These are phyloP conservation scores for Fusarium mexicanum DNA, from an alignment of 2,329 filamentous ascomycete genomes.

Conservation along the genomic window DNA sequence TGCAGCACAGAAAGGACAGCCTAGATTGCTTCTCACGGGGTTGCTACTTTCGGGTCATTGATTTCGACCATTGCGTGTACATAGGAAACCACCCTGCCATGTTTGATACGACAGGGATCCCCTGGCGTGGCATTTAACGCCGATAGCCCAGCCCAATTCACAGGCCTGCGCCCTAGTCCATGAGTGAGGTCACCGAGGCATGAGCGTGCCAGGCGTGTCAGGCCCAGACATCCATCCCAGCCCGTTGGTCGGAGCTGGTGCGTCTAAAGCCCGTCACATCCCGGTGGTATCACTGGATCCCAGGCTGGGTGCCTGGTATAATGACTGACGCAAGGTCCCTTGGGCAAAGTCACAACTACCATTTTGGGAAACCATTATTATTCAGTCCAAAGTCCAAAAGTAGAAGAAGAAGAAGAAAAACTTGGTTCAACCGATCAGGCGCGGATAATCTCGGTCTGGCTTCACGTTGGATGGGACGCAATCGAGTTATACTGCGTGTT, in stretches of 20 bases:
- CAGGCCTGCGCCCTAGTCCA: constrained; percentile 2
- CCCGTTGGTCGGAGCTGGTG: constrained; percentile 33
- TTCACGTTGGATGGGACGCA: background rate
- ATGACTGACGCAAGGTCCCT: background rate
- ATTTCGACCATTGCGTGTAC: background rate
- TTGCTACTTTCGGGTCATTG: constrained; percentile 14
- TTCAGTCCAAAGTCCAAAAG: background rate
- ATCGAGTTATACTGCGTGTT: background rate
- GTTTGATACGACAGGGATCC: constrained; percentile 20
- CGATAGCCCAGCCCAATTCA: constrained; percentile 6
- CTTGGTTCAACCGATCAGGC: background rate
- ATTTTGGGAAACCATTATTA: background rate
- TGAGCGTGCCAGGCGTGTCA: constrained; percentile 1
- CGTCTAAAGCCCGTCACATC: constrained; percentile 25
- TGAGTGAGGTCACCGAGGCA: constrained; percentile 22
- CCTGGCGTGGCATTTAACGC: constrained; percentile 21
- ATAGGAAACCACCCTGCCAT: constrained; percentile 12
- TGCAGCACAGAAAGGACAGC: background rate
- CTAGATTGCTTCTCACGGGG: constrained; percentile 23
- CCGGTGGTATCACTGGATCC: constrained; percentile 3
- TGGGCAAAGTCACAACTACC: background rate
- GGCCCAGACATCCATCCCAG: constrained; percentile 38
- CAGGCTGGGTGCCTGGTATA: background rate
- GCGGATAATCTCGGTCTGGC: background rate
- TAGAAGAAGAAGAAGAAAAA: too few species aligned